phyloP scores from a whole-genome alignment of 2,329 filamentous ascomycete genomes.

The Talaromyces albobiverticillius region DNA sequence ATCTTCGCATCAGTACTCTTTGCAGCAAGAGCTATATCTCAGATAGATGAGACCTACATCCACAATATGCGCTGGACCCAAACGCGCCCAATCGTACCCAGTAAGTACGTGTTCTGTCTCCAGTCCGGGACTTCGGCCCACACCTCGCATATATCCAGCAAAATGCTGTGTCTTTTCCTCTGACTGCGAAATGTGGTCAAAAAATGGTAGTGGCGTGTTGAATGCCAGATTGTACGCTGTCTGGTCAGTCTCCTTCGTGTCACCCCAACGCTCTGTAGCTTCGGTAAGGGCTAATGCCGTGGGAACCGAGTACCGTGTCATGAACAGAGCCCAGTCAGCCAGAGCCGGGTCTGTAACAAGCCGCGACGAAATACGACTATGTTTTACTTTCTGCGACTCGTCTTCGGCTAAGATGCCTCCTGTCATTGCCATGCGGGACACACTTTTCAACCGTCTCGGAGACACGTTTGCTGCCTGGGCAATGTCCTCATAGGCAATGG shows the following conservation, averaged over 20 bases:
- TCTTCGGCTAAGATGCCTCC: conserved; percentile 56
- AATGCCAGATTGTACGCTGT: conserved; percentile 30
- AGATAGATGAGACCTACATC: conserved; percentile 32
- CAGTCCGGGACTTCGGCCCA: conserved; percentile 57
- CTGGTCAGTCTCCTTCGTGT: conserved; percentile 18
- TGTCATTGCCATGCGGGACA: conserved; percentile 58
- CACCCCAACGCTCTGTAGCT: conserved; percentile 23
- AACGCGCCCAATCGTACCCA: conserved; percentile 17
- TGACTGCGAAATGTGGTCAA: conserved; percentile 27
- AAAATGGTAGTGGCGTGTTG: conserved; percentile 28
- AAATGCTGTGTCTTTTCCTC: conserved; percentile 47
- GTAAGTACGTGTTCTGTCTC: conserved; percentile 51
- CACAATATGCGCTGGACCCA: conserved; percentile 52
- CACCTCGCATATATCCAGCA: conserved; percentile 54
- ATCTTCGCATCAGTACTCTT: background rate
- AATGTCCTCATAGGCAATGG: background rate
- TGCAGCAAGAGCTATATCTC: too few species aligned
- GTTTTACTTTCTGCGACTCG: conserved; percentile 49
- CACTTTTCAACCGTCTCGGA: conserved; percentile 23
- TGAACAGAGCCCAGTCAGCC: conserved; percentile 56
- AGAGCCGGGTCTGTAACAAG: conserved; percentile 28
- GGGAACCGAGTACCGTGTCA: conserved; percentile 26
- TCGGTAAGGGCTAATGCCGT: conserved; percentile 21
- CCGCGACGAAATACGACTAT: conserved; percentile 54
- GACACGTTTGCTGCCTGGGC: conserved; percentile 20